Base-by-base conservation (phyloP, 2,329 filamentous ascomycete species). In the Colletotrichum sp. region DNA sequence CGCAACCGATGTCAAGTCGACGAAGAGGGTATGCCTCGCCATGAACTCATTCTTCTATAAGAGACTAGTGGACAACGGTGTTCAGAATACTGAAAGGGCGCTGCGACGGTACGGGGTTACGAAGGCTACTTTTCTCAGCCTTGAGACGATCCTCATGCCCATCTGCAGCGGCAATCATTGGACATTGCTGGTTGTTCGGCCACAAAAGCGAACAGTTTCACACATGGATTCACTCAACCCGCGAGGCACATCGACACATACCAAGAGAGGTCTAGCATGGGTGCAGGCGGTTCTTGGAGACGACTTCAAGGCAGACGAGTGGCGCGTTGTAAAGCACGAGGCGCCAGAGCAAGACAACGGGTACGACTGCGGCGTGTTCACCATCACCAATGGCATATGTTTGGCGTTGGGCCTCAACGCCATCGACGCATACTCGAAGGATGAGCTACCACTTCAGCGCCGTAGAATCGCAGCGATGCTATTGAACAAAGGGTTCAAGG, bases 281-380 rank as follows among this genome's bases (percentile, higher is more conserved):
- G 83, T 95, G 7, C 81, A 87, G 76, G 85, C 88, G 43, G 88
- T 93, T 67, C 85, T 95, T 7, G 83, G 83, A 18, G 84, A 89
- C 4, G 82, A 84, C 7, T 95, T 90, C 79, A 80, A 87, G 3
- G 85, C 85, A 16, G 83, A 84, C 3, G 92, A 94, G 55, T 96
- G 94, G 94, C 86, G 82, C 28, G 84, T 87, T 2, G 84, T 89
- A 9, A 81, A 84, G n/a, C 86, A 89, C 59, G 82, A 83, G 18
- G 90, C 90, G 43, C 88, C 90, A 0, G 79, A 77, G 4, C 94
- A 96, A 82, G 87, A 84, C 30, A 96, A 96, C 80, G 89, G 89
- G 2, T 91, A 90, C 80, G 94, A 96, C 81, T 96, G 94, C 78
- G 94, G 94, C n/a, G 90, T 95, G 5, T 95, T 95, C 81, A 91